phyloP scores from a whole-genome alignment of 75 land plant genomes.

The Cupressus sempervirens region DNA sequence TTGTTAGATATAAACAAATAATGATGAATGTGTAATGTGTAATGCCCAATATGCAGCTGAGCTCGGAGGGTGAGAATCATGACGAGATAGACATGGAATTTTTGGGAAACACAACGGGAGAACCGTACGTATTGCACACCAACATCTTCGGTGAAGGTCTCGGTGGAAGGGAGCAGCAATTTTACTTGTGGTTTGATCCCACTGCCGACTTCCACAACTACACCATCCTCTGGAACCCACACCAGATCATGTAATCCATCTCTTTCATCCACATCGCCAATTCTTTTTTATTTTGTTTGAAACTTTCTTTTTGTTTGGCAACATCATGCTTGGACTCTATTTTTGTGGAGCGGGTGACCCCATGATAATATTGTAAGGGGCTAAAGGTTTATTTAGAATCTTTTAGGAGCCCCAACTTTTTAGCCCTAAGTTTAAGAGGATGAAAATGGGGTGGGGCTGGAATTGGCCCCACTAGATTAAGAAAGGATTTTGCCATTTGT shows the following conservation, averaged over 20 bases:
- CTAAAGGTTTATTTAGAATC: too few species aligned
- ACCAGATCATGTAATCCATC: slow-evolving; percentile 43
- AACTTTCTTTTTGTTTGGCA: too few species aligned
- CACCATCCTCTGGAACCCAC: slow-evolving; percentile 38
- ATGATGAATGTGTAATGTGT: too few species aligned
- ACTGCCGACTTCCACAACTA: slow-evolving; percentile 45
- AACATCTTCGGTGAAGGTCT: slow-evolving; percentile 37
- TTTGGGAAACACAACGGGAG: slow-evolving; percentile 35
- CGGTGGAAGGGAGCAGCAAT: slow-evolving; percentile 43
- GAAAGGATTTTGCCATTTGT: too few species aligned
- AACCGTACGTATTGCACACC: slow-evolving; percentile 46
- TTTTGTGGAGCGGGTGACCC: too few species aligned
- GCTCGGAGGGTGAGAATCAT: slow-evolving; percentile 26
- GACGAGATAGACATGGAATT: slow-evolving; percentile 61
- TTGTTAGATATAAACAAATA: too few species aligned
- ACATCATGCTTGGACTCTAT: too few species aligned
- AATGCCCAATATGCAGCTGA: slow-evolving; percentile 29
- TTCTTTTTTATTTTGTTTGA: neutral
- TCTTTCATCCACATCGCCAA: neutral
- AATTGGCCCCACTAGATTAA: too few species aligned
- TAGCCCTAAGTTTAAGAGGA: too few species aligned
- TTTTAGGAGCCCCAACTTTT: too few species aligned
- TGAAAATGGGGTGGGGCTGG: too few species aligned
- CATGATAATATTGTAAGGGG: too few species aligned
- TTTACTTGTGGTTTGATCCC: slow-evolving; percentile 56